Conservation (phyloP, 169 alveolate genomes). For the Cytauxzoon felis region DNA sequence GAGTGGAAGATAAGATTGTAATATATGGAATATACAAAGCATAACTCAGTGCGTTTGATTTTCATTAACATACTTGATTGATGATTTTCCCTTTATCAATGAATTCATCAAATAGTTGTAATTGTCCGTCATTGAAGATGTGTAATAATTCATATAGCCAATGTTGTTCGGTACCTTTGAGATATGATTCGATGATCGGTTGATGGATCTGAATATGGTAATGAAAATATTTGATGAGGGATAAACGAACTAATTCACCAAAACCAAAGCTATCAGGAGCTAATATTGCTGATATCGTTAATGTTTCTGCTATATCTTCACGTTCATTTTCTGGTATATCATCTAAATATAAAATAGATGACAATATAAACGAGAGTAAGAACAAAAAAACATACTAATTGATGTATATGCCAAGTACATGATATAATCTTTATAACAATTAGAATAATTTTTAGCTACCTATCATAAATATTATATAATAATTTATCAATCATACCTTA, state of each 20-base stretch:
- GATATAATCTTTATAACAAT: conserved; percentile 58
- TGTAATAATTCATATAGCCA: conserved; percentile 56
- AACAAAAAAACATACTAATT: conserved; percentile 2
- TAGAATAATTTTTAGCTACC: conserved; percentile 49
- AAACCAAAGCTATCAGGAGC: conserved; percentile 60
- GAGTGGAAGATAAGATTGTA: too few species aligned
- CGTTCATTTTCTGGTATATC: conserved; percentile 50
- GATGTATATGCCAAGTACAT: conserved; percentile 64
- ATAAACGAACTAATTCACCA: conserved; percentile 40
- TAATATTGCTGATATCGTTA: conserved; percentile 38
- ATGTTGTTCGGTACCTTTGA: conserved; percentile 43
- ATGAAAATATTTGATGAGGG: neutral
- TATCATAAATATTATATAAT: neutral
- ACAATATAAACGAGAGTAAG: too few species aligned
- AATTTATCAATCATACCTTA: conserved; percentile 19
- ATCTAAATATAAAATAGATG: too few species aligned
- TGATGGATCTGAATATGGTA: conserved; percentile 19
- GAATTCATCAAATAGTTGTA: conserved; percentile 49
- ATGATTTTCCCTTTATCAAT: conserved; percentile 41
- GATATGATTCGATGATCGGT: conserved; percentile 47
- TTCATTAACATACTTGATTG: conserved; percentile 30
- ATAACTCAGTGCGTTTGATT: too few species aligned
- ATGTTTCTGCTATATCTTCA: conserved; percentile 30
- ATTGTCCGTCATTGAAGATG: conserved; percentile 58
- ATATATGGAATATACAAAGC: too few species aligned